Evolutionary conservation across 2,329 filamentous ascomycete genomes (phyloP), one percentile per base, ranked within the genome.

Genomic region (Neofusicoccum kwambonambiense): DNA sequence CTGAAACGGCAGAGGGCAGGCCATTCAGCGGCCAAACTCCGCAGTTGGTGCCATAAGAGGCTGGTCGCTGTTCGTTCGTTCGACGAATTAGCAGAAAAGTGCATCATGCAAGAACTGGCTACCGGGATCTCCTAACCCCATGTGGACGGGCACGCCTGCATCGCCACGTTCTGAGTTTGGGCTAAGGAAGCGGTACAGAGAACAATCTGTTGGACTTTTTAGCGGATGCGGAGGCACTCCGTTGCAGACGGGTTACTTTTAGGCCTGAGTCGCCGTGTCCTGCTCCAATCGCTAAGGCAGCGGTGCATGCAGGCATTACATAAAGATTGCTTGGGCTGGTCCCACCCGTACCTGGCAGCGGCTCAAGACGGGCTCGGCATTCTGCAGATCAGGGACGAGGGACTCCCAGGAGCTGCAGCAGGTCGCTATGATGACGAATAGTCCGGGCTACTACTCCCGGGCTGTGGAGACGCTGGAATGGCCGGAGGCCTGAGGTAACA

Each of bases 1-100:
- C 56, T 47, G 56, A 37, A 58, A 44, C 54, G 54, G 37, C 41
- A 9, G 41, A n/a, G 56, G 31, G 56, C 27, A 60, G 56, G 39
- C 56, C 41, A 60, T 47, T 47, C 15, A 37, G 56, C 41, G 42
- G 41, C 17, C 42, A 27, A 47, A 22, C 42, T 37, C 47, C 56
- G 56, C 56, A 47, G n/a, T 35, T 31, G 42, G 9, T 37, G 35
- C 41, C 56, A 37, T 22, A 49, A 37, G 31, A 22, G 41, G 56
- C 56, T 47, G 56, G 41, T 13, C 22, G 56, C 56, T 47, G 41
- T 15, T 31, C 39, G 6, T 11, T 19, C 52, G 22, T n/a, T 57
- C 56, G 56, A 45, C 56, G 27, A 27, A 35, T 37, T 19, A 35
- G 56, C 56, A 47, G 19, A 34, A 42, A 47, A 37, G 27, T 60